Percentiles rank a stretch among this genome's conserved stretches.
Evolutionary conservation across 2,329 filamentous ascomycete genomes (phyloP).

Genomic region (Phyllosticta citrichinensis): DNA sequence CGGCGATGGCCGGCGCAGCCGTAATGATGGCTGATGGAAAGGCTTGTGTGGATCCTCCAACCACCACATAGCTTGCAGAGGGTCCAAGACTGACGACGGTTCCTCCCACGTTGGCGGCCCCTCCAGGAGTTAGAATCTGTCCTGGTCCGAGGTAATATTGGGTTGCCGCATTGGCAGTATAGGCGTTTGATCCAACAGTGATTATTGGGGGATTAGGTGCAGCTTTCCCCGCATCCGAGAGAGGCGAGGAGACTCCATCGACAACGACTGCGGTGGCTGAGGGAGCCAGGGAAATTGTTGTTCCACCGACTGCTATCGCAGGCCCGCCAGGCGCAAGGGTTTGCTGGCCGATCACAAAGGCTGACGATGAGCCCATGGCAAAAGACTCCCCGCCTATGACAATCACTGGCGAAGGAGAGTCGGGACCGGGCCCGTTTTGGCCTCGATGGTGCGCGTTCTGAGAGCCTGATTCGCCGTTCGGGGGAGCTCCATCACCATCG

Average conservation of each 20-base stretch:
- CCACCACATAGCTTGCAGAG: constrained; percentile 29
- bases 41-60: constrained; percentile 28
- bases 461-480: constrained; percentile 1
- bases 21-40: constrained; percentile 16
- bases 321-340: constrained; percentile 26
- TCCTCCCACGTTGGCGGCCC: constrained; percentile 27
- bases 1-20: constrained; percentile 18
- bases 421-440: not conserved
- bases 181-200: constrained; percentile 29
- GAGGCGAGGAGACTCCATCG: constrained; percentile 19
- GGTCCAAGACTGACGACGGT: constrained; percentile 31
- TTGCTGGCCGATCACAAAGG: constrained; percentile 24
- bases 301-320: constrained; percentile 27
- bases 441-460: not conserved
- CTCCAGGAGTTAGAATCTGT: constrained; percentile 29
- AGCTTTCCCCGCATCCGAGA: constrained; percentile 15
- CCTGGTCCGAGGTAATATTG: constrained; percentile 34
- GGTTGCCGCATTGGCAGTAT: constrained; percentile 37
- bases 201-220: constrained; percentile 20
- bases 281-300: constrained; percentile 22
- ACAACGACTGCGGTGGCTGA: constrained; percentile 28
- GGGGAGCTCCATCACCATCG: not conserved
- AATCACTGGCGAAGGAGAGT: not conserved
- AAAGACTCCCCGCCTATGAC: constrained; percentile 20
- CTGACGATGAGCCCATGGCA: constrained; percentile 22